Evolutionary conservation across 2,329 filamentous ascomycete species (phyloP).

Genomic region (Berkeleyomyces basicola): DNA sequence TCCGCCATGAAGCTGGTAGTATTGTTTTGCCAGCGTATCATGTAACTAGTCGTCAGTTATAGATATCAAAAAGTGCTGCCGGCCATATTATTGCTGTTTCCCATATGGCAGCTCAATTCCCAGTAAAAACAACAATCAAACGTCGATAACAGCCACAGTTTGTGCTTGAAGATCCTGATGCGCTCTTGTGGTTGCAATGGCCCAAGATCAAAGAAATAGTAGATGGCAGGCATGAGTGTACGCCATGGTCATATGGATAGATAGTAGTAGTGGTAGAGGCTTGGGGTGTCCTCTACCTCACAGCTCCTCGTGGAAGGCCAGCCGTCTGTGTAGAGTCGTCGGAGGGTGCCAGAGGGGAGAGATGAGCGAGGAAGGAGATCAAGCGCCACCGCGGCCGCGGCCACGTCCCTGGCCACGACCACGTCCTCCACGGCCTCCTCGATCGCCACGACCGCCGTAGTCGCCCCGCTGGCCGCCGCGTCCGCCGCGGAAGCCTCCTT

Average conservation of each 20-base stretch:
- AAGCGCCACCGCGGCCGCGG: conserved; percentile 22
- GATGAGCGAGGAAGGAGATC: neutral
- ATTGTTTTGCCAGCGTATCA: neutral
- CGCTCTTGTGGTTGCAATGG: neutral
- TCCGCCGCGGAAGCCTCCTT: conserved; percentile 46
- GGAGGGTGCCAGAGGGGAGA: neutral
- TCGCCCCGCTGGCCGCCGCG: conserved; percentile 44
- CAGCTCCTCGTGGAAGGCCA: neutral
- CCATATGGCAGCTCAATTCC: neutral
- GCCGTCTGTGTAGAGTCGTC: neutral
- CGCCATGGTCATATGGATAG: neutral
- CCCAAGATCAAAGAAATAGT: neutral
- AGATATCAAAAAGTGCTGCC: neutral
- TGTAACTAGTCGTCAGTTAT: neutral
- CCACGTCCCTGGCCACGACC: conserved; percentile 25
- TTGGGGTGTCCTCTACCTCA: neutral
- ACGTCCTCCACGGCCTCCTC: conserved; percentile 36
- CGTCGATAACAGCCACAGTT: neutral
- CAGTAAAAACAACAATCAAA: neutral
- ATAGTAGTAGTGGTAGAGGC: neutral
- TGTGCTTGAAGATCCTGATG: neutral
- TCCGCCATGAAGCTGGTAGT: neutral
- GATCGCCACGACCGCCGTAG: conserved; percentile 37
- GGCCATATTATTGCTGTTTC: neutral
- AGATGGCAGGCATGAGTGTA: neutral